Evolutionary conservation across 2,329 filamentous ascomycete genomes (phyloP).

Genomic region (Botrytis galanthina): DNA sequence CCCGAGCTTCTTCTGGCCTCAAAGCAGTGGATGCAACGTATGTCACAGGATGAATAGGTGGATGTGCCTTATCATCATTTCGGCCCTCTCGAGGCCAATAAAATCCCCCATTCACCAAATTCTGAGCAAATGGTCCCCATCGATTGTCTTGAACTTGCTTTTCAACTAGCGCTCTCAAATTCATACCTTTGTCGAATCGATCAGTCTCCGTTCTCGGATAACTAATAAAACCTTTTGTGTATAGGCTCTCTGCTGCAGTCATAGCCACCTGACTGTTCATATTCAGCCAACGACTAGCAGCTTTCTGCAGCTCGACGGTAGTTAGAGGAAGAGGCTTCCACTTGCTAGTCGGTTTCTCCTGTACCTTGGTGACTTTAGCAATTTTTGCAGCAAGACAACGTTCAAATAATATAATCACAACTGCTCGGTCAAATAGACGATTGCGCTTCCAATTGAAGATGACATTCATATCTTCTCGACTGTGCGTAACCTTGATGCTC

Average conservation of each 20-base stretch:
- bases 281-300: conserved; percentile 82
- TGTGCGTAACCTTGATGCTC: conserved; percentile 82
- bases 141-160: conserved; percentile 75
- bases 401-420: conserved; percentile 80
- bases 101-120: conserved; percentile 72
- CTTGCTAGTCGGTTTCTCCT: conserved; percentile 88
- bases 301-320: conserved; percentile 95
- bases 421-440: conserved; percentile 83
- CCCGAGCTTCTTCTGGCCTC: conserved; percentile 64
- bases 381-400: conserved; percentile 72
- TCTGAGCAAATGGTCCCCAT: conserved; percentile 81
- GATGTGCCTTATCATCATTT: conserved; percentile 95
- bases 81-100: conserved; percentile 76
- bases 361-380: conserved; percentile 79
- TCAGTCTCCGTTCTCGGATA: conserved; percentile 98
- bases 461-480: conserved; percentile 73
- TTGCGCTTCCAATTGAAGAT: conserved; percentile 80
- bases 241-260: conserved; percentile 80
- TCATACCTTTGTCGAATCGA: conserved; percentile 87
- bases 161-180: conserved; percentile 73
- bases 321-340: conserved; percentile 93
- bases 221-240: conserved; percentile 94
- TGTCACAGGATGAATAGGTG: conserved; percentile 94
- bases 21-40: conserved; percentile 65
- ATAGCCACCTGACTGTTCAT: conserved; percentile 91